phyloP scores from a whole-genome alignment of 352 stramenopile genomes.

The Phytophthora sp. region DNA sequence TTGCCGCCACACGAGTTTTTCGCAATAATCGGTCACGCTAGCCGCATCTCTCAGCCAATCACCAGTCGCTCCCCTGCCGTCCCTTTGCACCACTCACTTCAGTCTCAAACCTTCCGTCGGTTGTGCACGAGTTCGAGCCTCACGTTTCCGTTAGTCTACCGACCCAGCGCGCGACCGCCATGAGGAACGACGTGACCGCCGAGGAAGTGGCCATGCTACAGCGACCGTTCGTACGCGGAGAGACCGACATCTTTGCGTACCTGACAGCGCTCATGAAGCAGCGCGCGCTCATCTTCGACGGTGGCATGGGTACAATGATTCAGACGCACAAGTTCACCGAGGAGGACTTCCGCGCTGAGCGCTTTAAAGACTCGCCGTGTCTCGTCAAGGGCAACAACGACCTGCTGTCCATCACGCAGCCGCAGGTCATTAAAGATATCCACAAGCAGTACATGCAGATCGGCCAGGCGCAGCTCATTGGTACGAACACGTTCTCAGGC shows the following conservation, averaged over 20 bases:
- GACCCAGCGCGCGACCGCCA: neutral
- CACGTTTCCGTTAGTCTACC: too few species aligned
- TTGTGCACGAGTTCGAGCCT: too few species aligned
- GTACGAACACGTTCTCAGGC: constrained; percentile 97
- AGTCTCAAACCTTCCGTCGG: constrained; percentile 17
- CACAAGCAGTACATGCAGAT: constrained; percentile 95
- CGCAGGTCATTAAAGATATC: constrained; percentile 95
- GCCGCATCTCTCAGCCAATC: neutral
- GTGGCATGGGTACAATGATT: constrained; percentile 99
- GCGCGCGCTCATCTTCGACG: constrained; percentile 95
- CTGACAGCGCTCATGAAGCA: constrained; percentile 78
- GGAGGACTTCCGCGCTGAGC: constrained; percentile 95
- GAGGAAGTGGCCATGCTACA: constrained; percentile 58
- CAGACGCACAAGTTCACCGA: constrained; percentile 93
- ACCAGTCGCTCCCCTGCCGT: constrained; percentile 9
- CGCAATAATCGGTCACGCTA: neutral
- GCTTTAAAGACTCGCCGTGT: constrained; percentile 91
- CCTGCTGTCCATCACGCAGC: constrained; percentile 95
- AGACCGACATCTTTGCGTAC: constrained; percentile 80
- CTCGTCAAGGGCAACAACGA: constrained; percentile 99
- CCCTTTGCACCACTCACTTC: constrained; percentile 23
- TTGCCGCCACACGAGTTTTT: constrained; percentile 10
- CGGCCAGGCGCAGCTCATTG: constrained; percentile 94
- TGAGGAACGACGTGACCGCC: constrained; percentile 42
- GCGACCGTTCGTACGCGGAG: constrained; percentile 65